Conservation (phyloP, 139 green algal genomes). For the Coelastrella sp. region DNA sequence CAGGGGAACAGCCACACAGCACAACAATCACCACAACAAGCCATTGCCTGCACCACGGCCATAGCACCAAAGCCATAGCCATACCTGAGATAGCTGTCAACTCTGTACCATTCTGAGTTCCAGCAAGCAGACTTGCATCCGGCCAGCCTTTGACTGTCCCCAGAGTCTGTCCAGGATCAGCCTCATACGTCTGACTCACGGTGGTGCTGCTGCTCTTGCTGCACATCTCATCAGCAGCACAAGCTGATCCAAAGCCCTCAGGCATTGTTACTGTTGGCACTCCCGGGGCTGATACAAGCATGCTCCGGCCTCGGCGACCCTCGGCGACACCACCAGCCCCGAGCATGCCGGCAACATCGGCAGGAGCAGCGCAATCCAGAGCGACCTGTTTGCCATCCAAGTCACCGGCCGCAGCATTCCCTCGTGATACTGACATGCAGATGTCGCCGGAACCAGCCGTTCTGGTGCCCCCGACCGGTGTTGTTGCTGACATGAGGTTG, state of each 20-base stretch:
- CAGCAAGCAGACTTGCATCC: background rate
- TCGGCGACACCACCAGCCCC: background rate
- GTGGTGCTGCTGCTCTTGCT: background rate
- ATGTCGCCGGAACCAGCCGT: background rate
- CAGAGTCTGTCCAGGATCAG: background rate
- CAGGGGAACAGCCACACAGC: too few species aligned
- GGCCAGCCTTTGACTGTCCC: background rate
- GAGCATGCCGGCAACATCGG: background rate
- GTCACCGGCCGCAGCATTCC: background rate
- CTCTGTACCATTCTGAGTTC: background rate
- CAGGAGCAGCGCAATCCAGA: background rate
- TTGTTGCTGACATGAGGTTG: background rate
- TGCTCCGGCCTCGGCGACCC: background rate
- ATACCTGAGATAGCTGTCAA: slow-evolving; percentile 12
- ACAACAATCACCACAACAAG: too few species aligned
- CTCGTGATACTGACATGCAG: background rate
- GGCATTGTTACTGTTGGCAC: background rate
- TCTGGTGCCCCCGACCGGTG: background rate
- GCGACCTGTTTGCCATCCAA: background rate
- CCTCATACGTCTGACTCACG: background rate
- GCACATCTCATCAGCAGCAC: background rate
- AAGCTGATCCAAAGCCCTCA: background rate
- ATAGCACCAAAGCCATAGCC: too few species aligned
- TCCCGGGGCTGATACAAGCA: background rate
- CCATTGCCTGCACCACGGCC: too few species aligned